A percentile compares a stretch with the other conserved stretches of the same genome.
phyloP scores from a whole-genome alignment of 805 yeast species.

The Blastobotrys terrestris region DNA sequence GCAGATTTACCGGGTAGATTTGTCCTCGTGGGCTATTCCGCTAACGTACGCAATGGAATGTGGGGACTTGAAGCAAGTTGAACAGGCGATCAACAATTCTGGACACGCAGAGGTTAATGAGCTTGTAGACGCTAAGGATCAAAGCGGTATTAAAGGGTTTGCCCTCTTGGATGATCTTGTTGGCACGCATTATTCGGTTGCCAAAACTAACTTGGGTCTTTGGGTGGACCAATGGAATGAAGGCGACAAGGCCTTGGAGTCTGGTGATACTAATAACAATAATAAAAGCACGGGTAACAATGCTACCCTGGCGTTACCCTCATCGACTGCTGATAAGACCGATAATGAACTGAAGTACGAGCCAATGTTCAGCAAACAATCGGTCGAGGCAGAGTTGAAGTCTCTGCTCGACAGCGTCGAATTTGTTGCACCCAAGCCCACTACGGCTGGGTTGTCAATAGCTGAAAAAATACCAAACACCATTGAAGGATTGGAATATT shows the following conservation, averaged over 20 bases:
- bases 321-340: not conserved
- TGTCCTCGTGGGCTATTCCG: conserved; percentile 11
- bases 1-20: conserved; percentile 5
- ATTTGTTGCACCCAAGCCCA: not conserved
- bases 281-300: too few relatives aligned
- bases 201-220: conserved; percentile 4
- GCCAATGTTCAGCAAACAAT: conserved; percentile 2
- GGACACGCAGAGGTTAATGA: conserved; percentile 25
- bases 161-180: conserved; percentile 1
- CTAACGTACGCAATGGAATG: conserved; percentile 7
- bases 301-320: not conserved
- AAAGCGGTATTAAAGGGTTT: conserved; percentile 11
- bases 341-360: conserved; percentile 5
- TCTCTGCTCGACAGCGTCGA: conserved; percentile 4
- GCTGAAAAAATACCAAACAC: conserved; percentile 21
- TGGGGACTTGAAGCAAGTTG: conserved; percentile 5
- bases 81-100: not conserved
- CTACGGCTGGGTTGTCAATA: conserved; percentile 9
- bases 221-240: conserved; percentile 9
- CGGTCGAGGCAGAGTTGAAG: conserved; percentile 7
- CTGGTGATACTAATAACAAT: too few relatives aligned
- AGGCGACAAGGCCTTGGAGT: not conserved
- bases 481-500: conserved; percentile 20
- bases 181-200: conserved; percentile 2
- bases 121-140: conserved; percentile 15